Evolutionary conservation across 2,329 filamentous ascomycete genomes (phyloP), one percentile per base, ranked within the genome.

Genomic region (Xylaria hypoxylon): DNA sequence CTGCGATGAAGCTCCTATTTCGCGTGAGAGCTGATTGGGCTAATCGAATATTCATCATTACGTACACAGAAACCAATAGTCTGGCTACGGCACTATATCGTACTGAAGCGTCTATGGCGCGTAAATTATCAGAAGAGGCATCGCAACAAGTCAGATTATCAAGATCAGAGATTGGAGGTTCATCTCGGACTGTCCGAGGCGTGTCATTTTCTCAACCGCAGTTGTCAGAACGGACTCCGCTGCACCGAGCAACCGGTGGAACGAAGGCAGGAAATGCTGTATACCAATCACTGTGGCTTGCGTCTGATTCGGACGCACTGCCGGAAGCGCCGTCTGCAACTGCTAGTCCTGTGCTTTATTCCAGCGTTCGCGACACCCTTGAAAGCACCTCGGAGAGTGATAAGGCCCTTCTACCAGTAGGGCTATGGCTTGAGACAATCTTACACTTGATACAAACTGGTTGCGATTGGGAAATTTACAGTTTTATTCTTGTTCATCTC

Each of bases 381-480:
- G 74, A 53, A 17, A 71, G 69, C 26, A 58, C 71, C 51, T 57
- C 61, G 24, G 50, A 58, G 67, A 71, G 70, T 58, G 71, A 71
- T 65, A 38, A 79, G 78, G 62, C 80, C n/a, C 79, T 85, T 7
- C 80, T 93, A 60, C 85, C 88, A 60, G 84, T 91, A 52, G 84
- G 85, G 15, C 79, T 85, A 45, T 97, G 93, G 92, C 84, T 97
- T n/a, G 91, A 94, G 69, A 85, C 89, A 11, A 84, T 96, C 42
- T 86, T 93, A 28, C 84, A 85, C n/a, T 81, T 96, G n/a, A 81
- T 97, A 48, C 88, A 91, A 70, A 86, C 89, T 62, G 91, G 90
- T 45, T 87, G 88, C 53, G 90, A 96, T 68, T 98, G 95, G 94
- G 94, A 98, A 76, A 83, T 97, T 1, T 97, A 97, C 82, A 95